Conservation (phyloP, 805 yeast species). For the Grigorovia transvaalensis region DNA sequence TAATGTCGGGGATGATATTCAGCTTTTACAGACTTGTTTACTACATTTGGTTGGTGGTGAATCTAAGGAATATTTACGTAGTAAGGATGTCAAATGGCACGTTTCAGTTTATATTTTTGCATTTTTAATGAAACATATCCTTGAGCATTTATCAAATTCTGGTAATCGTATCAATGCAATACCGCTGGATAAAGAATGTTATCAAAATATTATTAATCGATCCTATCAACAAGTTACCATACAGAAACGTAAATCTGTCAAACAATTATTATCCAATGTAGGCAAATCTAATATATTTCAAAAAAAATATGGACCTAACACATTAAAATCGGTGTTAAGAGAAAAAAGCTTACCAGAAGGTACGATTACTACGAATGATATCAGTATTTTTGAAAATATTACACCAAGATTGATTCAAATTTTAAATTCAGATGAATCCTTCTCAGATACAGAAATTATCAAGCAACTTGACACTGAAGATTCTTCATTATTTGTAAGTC, state of each 20-base stretch:
- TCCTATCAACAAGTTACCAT: constrained; percentile 7
- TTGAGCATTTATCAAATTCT: not conserved
- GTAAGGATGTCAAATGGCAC: constrained; percentile 21
- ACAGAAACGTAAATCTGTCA: constrained; percentile 14
- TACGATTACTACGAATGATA: constrained; percentile 1
- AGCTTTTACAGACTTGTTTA: constrained; percentile 10
- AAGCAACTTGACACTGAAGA: not conserved
- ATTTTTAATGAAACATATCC: constrained; percentile 11
- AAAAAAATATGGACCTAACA: not conserved
- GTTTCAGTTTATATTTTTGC: constrained; percentile 17
- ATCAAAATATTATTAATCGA: constrained; percentile 7
- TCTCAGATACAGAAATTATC: not conserved
- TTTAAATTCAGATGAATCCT: constrained; percentile 5
- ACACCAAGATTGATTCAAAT: constrained; percentile 5
- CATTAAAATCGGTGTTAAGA: not conserved
- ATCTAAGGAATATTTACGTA: constrained; percentile 8
- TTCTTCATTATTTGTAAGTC: not conserved
- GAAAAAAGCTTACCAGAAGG: not conserved
- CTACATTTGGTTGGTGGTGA: constrained; percentile 14
- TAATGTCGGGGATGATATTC: constrained; percentile 7
- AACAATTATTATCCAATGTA: not conserved
- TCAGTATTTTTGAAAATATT: constrained; percentile 6
- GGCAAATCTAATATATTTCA: constrained; percentile 1
- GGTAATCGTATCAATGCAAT: not conserved
- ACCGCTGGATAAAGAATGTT: not conserved